phyloP scores from a whole-genome alignment of 495 filamentous ascomycete genomes.

The Ramalina intermedia region DNA sequence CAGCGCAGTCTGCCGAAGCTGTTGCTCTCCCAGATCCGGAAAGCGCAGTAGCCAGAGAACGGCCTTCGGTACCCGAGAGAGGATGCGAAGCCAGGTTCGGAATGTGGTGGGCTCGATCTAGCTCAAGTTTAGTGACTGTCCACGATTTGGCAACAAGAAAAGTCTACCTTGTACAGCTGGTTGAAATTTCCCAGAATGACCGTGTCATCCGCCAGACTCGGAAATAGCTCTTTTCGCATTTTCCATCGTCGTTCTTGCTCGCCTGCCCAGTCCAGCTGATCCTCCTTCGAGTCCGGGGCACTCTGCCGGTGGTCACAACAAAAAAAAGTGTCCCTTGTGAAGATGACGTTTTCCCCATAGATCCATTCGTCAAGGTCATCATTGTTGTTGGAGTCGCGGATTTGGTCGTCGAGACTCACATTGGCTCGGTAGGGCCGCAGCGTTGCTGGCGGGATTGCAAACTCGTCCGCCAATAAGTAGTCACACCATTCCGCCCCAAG shows the following conservation, averaged over 20 bases:
- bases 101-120: constrained; percentile 97
- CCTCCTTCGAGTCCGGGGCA: constrained; percentile 57
- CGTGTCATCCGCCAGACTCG: constrained; percentile 62
- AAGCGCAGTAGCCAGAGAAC: constrained; percentile 95
- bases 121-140: constrained; percentile 3
- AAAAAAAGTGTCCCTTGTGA: constrained; percentile 91
- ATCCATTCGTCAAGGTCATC: constrained; percentile 64
- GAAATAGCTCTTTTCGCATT: constrained; percentile 94
- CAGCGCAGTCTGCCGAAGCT: constrained; percentile 65
- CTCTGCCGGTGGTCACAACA: constrained; percentile 97
- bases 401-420: constrained; percentile 53
- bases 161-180: constrained; percentile 88
- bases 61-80: constrained; percentile 72
- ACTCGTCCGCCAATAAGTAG: constrained; percentile 82
- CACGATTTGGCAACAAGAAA: not conserved
- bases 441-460: constrained; percentile 71
- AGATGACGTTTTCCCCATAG: constrained; percentile 94
- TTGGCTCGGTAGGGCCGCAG: constrained; percentile 66
- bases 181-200: constrained; percentile 98
- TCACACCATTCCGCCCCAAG: constrained; percentile 98
- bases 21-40: constrained; percentile 79
- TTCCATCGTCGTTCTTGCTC: constrained; percentile 75
- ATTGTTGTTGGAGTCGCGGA: constrained; percentile 52
- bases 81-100: constrained; percentile 88
- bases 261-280: constrained; percentile 59